Evolutionary conservation across 441 rosid species (phyloP).

Genomic region (Syzygium syzygioides): DNA sequence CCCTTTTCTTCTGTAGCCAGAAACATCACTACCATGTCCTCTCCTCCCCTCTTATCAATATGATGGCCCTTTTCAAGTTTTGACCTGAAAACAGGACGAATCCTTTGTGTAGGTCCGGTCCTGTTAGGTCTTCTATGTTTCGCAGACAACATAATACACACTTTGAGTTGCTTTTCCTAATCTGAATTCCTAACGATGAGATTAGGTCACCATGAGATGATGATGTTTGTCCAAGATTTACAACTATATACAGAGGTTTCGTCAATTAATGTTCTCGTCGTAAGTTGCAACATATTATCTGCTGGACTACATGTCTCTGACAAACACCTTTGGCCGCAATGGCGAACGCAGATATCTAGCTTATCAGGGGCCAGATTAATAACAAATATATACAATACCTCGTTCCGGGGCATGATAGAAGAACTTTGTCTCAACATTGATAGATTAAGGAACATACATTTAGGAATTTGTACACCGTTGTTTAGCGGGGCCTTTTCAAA

Average conservation of each 20-base stretch:
- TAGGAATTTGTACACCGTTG: neutral
- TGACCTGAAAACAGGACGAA: neutral
- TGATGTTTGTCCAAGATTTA: neutral
- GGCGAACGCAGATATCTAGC: neutral
- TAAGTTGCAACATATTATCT: neutral
- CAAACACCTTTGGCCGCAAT: neutral
- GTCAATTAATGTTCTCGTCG: neutral
- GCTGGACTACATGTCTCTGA: neutral
- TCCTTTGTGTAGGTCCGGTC: neutral
- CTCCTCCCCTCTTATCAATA: neutral
- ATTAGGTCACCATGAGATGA: neutral
- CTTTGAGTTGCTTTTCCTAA: neutral
- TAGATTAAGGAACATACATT: neutral
- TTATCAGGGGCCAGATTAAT: neutral
- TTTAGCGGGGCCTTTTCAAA: neutral
- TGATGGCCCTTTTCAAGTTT: neutral
- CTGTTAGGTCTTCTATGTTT: neutral
- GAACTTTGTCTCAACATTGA: neutral
- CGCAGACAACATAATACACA: neutral
- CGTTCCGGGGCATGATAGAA: neutral
- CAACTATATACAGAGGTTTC: neutral
- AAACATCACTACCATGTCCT: neutral
- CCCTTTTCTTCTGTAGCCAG: neutral
- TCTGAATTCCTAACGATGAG: neutral
- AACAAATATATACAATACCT: neutral